These are phyloP conservation scores for Acacia pycnantha DNA, from an alignment of 331 rosid genomes.

Conservation along the genomic window DNA sequence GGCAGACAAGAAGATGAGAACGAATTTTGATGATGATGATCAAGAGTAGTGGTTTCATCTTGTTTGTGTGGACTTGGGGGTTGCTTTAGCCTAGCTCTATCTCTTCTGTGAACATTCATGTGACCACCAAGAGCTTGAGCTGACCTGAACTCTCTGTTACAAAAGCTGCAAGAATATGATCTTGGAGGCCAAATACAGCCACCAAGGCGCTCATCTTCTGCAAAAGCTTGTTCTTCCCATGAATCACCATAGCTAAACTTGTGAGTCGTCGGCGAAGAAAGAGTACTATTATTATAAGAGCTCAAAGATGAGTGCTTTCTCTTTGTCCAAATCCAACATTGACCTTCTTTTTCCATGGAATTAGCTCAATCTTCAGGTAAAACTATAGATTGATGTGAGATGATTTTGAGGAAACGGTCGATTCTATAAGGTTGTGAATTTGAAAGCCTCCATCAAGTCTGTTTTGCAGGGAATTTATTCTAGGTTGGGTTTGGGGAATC, in stretches of 20 bases:
- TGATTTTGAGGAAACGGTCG: background rate
- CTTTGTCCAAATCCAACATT: conserved; percentile 56
- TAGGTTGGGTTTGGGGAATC: conserved; percentile 28
- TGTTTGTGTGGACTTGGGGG: conserved; percentile 39
- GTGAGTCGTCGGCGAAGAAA: conserved; percentile 28
- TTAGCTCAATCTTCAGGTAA: background rate
- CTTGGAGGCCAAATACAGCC: conserved; percentile 89
- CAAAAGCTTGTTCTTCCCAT: conserved; percentile 93
- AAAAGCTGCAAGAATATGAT: conserved; percentile 82
- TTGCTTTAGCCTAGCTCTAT: conserved; percentile 73
- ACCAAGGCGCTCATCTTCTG: conserved; percentile 62
- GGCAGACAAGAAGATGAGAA: conserved; percentile 23
- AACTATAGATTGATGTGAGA: background rate
- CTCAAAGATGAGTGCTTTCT: conserved; percentile 39
- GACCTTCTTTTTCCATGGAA: conserved; percentile 60
- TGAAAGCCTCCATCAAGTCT: conserved; percentile 25
- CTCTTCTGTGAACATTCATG: conserved; percentile 89
- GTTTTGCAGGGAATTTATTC: conserved; percentile 14
- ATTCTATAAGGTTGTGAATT: background rate
- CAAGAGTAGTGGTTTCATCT: conserved; percentile 24
- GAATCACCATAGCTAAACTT: conserved; percentile 40
- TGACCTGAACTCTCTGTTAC: conserved; percentile 77
- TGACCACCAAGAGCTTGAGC: conserved; percentile 95
- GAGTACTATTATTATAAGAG: background rate
- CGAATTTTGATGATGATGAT: conserved; percentile 32